phyloP scores from a whole-genome alignment of 805 yeast genomes.

The Candida tallmaniae region DNA sequence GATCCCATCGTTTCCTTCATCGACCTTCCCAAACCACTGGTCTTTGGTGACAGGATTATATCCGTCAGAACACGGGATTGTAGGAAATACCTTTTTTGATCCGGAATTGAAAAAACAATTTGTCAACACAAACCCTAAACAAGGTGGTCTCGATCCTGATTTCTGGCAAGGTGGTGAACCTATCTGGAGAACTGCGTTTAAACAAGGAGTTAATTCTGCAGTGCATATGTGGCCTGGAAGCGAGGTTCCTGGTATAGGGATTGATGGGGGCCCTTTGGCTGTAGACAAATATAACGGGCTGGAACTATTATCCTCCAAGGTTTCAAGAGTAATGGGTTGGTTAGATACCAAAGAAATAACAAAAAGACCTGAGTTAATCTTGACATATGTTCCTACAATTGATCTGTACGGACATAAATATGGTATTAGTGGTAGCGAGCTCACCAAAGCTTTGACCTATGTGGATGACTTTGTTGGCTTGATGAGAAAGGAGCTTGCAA shows the following conservation, averaged over 20 bases:
- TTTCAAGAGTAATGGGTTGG: constrained; percentile 58
- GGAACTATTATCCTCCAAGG: constrained; percentile 56
- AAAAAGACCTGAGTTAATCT: constrained; percentile 67
- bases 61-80: constrained; percentile 83
- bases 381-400: constrained; percentile 76
- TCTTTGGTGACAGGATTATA: constrained; percentile 80
- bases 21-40: constrained; percentile 92
- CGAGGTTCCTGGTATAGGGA: constrained; percentile 56
- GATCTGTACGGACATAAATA: constrained; percentile 72
- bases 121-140: constrained; percentile 52
- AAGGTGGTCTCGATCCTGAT: constrained; percentile 46
- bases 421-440: constrained; percentile 62
- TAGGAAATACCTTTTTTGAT: constrained; percentile 77
- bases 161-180: constrained; percentile 90
- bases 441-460: constrained; percentile 49
- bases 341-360: constrained; percentile 49
- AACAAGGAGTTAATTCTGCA: constrained; percentile 59
- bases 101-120: constrained; percentile 52
- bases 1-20: constrained; percentile 83
- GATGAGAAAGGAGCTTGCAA: constrained; percentile 42
- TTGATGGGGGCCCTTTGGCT: constrained; percentile 36
- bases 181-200: constrained; percentile 72
- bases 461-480: constrained; percentile 64
- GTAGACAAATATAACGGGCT: constrained; percentile 63
- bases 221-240: constrained; percentile 98